Conservation (phyloP, 2,329 filamentous ascomycete species). For the Colletotrichum agaves region DNA sequence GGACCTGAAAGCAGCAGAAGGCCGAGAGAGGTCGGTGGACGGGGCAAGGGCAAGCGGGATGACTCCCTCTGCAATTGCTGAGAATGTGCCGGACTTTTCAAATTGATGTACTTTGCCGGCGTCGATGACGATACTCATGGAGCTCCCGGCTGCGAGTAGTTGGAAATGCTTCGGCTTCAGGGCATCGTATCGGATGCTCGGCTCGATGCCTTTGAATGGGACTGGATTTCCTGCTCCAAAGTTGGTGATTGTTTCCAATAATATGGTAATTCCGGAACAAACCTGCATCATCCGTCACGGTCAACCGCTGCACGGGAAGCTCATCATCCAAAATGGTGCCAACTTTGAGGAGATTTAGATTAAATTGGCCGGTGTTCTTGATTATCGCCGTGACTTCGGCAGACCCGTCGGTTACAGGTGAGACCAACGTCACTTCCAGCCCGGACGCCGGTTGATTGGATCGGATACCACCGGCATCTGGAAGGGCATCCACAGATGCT, state of each 20-base stretch:
- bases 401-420: not conserved
- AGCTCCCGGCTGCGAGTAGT: slow-evolving; percentile 34
- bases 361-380: slow-evolving; percentile 37
- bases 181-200: slow-evolving; percentile 39
- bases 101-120: slow-evolving; percentile 38
- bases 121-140: slow-evolving; percentile 36
- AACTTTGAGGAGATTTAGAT: slow-evolving; percentile 41
- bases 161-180: slow-evolving; percentile 38
- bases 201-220: slow-evolving; percentile 37
- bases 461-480: not conserved
- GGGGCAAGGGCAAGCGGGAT: slow-evolving; percentile 32
- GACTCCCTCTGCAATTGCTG: slow-evolving; percentile 34
- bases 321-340: slow-evolving; percentile 40
- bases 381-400: slow-evolving; percentile 33
- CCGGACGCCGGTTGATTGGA: not conserved
- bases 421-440: not conserved
- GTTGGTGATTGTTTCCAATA: not conserved
- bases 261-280: not conserved
- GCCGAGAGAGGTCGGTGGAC: slow-evolving; percentile 31
- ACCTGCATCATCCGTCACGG: not conserved
- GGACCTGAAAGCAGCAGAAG: slow-evolving; percentile 36
- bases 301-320: slow-evolving; percentile 10
- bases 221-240: slow-evolving; percentile 17
- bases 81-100: slow-evolving; percentile 36
- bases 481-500: not conserved